Evolutionary conservation across 202 grass and related monocot species (phyloP).

Genomic region (Saccharum hybrid): DNA sequence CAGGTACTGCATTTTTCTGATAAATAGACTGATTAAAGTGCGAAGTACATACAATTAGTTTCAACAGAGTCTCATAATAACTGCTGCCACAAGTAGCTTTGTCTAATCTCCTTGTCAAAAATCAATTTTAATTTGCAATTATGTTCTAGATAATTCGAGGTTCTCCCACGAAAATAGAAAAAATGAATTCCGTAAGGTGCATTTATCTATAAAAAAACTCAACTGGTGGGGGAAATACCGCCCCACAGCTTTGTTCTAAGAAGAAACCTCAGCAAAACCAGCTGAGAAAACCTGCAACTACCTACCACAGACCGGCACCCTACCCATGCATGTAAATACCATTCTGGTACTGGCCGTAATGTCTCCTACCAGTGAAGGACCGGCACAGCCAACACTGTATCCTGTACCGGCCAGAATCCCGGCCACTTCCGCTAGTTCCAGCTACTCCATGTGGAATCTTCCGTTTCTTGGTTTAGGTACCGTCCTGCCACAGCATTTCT

Average conservation of each 20-base stretch:
- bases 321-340: too few species aligned
- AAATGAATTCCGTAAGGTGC: background rate
- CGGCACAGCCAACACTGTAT: too few species aligned
- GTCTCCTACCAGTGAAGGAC: too few species aligned
- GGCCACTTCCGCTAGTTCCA: too few species aligned
- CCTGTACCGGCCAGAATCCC: too few species aligned
- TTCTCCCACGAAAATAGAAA: constrained; percentile 3
- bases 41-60: constrained; percentile 25
- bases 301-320: background rate
- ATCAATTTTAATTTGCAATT: constrained; percentile 20
- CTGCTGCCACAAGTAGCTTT: constrained; percentile 22
- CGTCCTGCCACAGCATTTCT: too few species aligned
- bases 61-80: constrained; percentile 27
- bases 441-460: too few species aligned
- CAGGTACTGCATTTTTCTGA: constrained; percentile 56
- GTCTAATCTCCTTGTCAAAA: constrained; percentile 10
- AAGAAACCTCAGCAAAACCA: background rate
- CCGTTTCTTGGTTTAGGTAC: too few species aligned
- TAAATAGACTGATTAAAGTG: constrained; percentile 49
- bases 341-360: too few species aligned
- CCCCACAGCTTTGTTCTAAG: background rate
- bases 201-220: background rate
- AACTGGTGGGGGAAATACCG: background rate
- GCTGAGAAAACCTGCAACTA: background rate
- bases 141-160: constrained; percentile 1